Evolutionary conservation across 306 rosid genomes (phyloP).

Genomic region (Castanea mollissima): DNA sequence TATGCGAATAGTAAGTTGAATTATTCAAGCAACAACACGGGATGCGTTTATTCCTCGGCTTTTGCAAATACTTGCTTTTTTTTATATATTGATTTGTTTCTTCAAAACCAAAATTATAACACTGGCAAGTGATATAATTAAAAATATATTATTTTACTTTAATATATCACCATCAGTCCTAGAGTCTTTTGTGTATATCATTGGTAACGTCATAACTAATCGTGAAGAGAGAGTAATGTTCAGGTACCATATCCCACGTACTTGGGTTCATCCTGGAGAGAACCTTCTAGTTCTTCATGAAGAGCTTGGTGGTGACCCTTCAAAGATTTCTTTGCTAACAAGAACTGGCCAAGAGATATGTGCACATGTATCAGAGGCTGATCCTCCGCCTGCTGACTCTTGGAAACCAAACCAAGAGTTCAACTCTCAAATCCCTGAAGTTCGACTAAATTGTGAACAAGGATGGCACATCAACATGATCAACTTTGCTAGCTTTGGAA

Average conservation of each 20-base stretch:
- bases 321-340: slow-evolving; percentile 16
- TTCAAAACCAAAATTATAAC: no score
- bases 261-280: slow-evolving; percentile 18
- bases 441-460: not conserved
- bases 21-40: no score
- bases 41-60: no score
- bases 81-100: no score
- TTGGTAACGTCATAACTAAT: not conserved
- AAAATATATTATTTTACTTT: no score
- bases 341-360: slow-evolving; percentile 11
- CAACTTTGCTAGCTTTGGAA: not conserved
- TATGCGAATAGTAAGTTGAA: no score
- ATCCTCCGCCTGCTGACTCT: not conserved
- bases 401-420: not conserved
- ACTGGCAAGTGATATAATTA: no score
- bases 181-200: no score
- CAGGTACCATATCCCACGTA: slow-evolving; percentile 36
- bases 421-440: not conserved
- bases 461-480: not conserved
- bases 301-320: slow-evolving; percentile 35
- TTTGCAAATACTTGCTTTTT: no score
- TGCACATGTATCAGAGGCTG: not conserved
- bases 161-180: no score
- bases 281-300: slow-evolving; percentile 31
- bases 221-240: not conserved